Conservation (phyloP, 305 asterid species). For the Fraxinus ornus region DNA sequence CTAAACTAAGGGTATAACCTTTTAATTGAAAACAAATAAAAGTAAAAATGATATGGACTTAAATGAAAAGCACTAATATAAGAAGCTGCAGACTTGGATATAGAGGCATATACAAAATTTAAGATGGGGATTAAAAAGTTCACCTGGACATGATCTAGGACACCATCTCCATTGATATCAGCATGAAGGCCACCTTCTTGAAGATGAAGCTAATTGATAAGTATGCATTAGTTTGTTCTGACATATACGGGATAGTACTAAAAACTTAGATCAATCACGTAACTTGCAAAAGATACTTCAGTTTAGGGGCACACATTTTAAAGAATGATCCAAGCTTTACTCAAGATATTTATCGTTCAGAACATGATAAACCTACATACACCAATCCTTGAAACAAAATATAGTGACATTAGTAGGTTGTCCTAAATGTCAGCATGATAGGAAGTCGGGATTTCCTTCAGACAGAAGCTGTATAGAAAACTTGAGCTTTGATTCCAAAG, state of each 20-base stretch:
- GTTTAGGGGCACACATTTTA: background rate
- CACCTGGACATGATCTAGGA: constrained; percentile 98
- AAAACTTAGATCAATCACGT: constrained; percentile 7
- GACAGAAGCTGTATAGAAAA: constrained; percentile 12
- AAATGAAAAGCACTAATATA: background rate
- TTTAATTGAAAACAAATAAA: background rate
- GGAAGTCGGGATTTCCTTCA: constrained; percentile 6
- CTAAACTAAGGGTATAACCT: background rate
- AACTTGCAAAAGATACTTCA: constrained; percentile 6
- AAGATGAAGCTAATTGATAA: constrained; percentile 77
- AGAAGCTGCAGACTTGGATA: background rate
- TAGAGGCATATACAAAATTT: background rate
- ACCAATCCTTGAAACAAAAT: constrained; percentile 1
- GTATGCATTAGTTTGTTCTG: constrained; percentile 21
- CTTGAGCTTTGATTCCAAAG: constrained; percentile 8
- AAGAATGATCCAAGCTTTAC: constrained; percentile 11
- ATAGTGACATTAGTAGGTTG: background rate
- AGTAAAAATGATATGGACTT: background rate
- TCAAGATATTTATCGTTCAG: constrained; percentile 5
- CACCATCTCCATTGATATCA: constrained; percentile 96
- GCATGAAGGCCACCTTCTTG: constrained; percentile 99
- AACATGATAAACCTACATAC: constrained; percentile 7
- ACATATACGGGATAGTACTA: constrained; percentile 6
- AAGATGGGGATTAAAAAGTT: constrained; percentile 10
- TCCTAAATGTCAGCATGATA: constrained; percentile 1